Evolutionary conservation across 306 rosid species (phyloP), one percentile per base, ranked within the genome.

Genomic region (Acacia acuminata): DNA sequence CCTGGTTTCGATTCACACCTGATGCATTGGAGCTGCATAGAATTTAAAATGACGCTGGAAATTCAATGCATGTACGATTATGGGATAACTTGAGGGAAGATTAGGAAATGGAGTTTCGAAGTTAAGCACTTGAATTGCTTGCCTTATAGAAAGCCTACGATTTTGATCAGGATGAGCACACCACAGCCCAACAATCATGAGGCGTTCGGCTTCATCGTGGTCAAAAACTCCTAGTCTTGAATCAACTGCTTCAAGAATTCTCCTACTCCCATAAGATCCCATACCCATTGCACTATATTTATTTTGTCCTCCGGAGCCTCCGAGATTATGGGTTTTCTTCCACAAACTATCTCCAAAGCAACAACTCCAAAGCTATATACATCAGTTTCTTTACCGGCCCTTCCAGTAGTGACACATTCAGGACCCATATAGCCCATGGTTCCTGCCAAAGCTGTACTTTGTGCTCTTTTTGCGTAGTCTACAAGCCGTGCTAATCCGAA

Each of bases 401-500:
- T 50, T 16, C 56, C 56, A 16, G 56, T 50, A 50, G 56, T 50
- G 19, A 50, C 8, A 5, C 19, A 14, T 16, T 50, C 56, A 50
- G 56, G 56, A 50, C n/a, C 56, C 56, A 50, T 50, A 50, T 50
- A 50, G 5, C 56, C n/a, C 20, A 50, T 50, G 5, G 56, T 50
- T 50, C 56, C 56, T 50, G n/a, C 56, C 6, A 50, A 50, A 14
- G 56, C 56, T 50, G 56, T 50, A 50, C n/a, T 50, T 50, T 50
- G 56, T 50, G 56, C 20, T 14, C 56, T n/a, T 16, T 50, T 50
- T 5, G n/a, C 56, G 24, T 55, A 25, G 24, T 55, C 61, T 30
- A 73, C 78, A 1, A 78, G 68, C 71, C 83, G 64, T 0, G 86
- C 86, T 30, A 83, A 60, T 1, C 83, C 86, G 51, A 83, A 83